Evolutionary conservation across 2,329 filamentous ascomycete species (phyloP), one percentile per base, ranked within the genome.

Genomic region (Penicillium sp.): DNA sequence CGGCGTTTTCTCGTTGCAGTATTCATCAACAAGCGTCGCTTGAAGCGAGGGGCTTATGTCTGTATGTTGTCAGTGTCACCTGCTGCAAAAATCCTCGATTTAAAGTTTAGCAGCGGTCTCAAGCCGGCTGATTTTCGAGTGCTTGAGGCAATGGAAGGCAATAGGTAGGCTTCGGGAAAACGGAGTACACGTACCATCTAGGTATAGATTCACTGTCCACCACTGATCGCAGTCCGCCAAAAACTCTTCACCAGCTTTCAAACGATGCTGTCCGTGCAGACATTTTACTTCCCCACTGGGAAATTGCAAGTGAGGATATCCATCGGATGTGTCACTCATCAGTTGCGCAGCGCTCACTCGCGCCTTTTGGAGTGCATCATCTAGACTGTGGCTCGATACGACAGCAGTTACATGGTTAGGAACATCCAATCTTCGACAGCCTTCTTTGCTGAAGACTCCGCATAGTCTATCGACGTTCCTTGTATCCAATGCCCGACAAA

Each of bases 151-250:
- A 26, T 26, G 26, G 26, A 26, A 26, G 26, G 26, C 26, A 26
- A 8, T 26, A 8, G 26, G 8, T 26, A 26, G 8, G 26, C 26
- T 26, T 26, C 26, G 26, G 8, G 26, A 26, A 26, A 26, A 26
- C 26, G 26, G 26, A 26, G 26, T 26, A 26, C 26, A 31, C 54
- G 48, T 57, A 71, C 67, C 63, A 56, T 64, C 60, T 13, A 66
- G 51, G 47, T 69, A 72, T 14, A 72, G 45, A 55, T 72, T 63
- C 8, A 72, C 67, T 22, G 59, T 63, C 69, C 66, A 72, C 63
- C 61, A 67, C 37, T 58, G 53, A 44, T 70, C 62, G 16, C 35
- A 37, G 8, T 55, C 52, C 26, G 62, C 40, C 26, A 70, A 45
- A 47, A 26, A 26, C 26, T 26, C 26, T 26, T 26, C 26, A 26